Conservation (phyloP, 2,329 filamentous ascomycete species). For the Diaporthe humulicola region DNA sequence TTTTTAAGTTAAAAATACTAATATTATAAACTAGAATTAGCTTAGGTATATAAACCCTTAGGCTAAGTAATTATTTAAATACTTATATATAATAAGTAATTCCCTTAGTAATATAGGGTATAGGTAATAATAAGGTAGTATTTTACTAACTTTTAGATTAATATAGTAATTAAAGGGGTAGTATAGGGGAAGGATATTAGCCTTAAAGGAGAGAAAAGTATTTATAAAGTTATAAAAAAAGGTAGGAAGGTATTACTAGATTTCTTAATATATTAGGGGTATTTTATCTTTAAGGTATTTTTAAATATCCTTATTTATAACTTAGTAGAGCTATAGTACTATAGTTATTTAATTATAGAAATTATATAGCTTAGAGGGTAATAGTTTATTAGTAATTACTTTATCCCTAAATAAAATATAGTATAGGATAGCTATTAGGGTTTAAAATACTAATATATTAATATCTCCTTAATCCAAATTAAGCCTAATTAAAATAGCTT, state of each 20-base stretch:
- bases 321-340: too few species aligned
- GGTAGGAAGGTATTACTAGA: neutral
- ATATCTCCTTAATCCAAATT: too few species aligned
- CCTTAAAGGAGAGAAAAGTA: neutral
- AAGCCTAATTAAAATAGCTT: too few species aligned
- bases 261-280: neutral
- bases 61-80: neutral
- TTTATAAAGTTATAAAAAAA: neutral
- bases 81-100: neutral
- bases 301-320: too few species aligned
- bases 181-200: neutral
- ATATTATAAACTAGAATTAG: neutral
- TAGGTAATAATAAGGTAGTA: neutral
- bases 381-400: too few species aligned
- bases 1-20: neutral
- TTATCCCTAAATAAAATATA: too few species aligned
- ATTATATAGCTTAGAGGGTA: too few species aligned
- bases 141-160: neutral
- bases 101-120: neutral
- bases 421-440: too few species aligned
- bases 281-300: too few species aligned
- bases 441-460: too few species aligned
- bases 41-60: neutral
- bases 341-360: too few species aligned
- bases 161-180: neutral